Conservation (phyloP, 2,329 filamentous ascomycete genomes). For the Knoxdaviesia capensis region DNA sequence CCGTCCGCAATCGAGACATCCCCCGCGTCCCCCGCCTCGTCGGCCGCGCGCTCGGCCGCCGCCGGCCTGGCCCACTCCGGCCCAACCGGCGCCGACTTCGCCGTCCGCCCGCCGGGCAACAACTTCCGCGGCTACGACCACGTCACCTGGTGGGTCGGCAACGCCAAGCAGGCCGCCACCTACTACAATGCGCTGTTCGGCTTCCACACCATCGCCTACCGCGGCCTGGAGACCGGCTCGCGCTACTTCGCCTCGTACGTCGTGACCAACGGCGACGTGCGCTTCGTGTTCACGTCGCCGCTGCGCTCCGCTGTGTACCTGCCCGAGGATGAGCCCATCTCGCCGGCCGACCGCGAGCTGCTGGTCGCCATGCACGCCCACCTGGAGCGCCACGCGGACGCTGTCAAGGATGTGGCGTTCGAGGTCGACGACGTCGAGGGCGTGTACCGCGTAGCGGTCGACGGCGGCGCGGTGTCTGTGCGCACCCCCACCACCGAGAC, state of each 20-base stretch:
- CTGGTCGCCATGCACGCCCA: constrained; percentile 64
- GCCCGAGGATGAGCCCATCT: constrained; percentile 38
- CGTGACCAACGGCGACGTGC: constrained; percentile 53
- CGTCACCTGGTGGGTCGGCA: constrained; percentile 90
- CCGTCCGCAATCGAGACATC: too few species aligned
- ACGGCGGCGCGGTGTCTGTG: constrained; percentile 40
- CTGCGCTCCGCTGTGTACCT: constrained; percentile 40
- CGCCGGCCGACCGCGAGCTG: constrained; percentile 39
- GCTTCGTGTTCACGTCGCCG: constrained; percentile 71
- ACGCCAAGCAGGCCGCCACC: constrained; percentile 82
- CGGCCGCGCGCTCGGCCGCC: constrained; percentile 5
- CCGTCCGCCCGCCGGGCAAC: constrained; percentile 24
- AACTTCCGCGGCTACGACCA: constrained; percentile 78
- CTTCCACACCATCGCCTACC: constrained; percentile 65
- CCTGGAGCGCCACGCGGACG: constrained; percentile 75
- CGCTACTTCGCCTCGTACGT: constrained; percentile 70
- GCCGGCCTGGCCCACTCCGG: constrained; percentile 5
- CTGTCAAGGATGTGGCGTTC: constrained; percentile 87
- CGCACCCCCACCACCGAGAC: constrained; percentile 31
- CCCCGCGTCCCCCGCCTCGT: too few species aligned
- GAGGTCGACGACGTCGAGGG: constrained; percentile 77
- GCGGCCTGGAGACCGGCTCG: constrained; percentile 72
- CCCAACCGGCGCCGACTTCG: constrained; percentile 28
- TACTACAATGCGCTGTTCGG: constrained; percentile 82
- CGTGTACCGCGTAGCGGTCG: constrained; percentile 57